phyloP scores from a whole-genome alignment of 345 rosid species.

The Isatis tinctoria region DNA sequence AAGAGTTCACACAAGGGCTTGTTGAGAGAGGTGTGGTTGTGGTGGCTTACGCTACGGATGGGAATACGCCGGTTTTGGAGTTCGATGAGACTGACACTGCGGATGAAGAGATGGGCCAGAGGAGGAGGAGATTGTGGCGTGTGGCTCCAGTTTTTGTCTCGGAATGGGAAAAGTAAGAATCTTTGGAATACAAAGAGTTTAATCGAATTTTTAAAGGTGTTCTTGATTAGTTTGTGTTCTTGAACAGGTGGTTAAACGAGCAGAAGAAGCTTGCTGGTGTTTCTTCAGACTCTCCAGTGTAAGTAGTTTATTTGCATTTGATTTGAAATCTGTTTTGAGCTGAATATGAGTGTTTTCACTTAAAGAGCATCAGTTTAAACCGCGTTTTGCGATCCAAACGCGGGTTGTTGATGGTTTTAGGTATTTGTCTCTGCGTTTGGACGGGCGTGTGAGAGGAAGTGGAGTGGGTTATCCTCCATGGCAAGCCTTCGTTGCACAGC shows the following conservation, averaged over 20 bases:
- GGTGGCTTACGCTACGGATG: constrained; percentile 75
- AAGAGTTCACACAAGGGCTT: constrained; percentile 66
- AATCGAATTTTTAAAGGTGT: neutral
- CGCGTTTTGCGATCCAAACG: neutral
- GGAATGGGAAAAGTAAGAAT: constrained; percentile 80
- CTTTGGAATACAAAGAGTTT: neutral
- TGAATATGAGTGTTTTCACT: neutral
- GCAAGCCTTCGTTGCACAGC: constrained; percentile 88
- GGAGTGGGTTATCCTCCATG: constrained; percentile 98
- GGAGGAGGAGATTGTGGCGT: constrained; percentile 90
- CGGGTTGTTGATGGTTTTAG: constrained; percentile 34
- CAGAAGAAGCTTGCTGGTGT: constrained; percentile 85
- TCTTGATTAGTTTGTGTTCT: neutral
- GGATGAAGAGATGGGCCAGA: constrained; percentile 45
- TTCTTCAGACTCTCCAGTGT: constrained; percentile 85
- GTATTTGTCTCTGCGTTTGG: constrained; percentile 78
- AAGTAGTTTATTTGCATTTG: constrained; percentile 24
- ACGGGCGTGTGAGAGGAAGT: constrained; percentile 90
- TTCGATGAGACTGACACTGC: constrained; percentile 60
- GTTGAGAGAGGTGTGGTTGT: constrained; percentile 89
- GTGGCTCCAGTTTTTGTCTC: constrained; percentile 54
- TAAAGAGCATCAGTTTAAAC: no score
- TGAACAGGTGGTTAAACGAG: constrained; percentile 72
- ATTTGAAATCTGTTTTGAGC: neutral
- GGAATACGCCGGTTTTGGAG: constrained; percentile 54